phyloP scores from a whole-genome alignment of 2,329 filamentous ascomycete genomes.

The Endoconidiophora polonica region DNA sequence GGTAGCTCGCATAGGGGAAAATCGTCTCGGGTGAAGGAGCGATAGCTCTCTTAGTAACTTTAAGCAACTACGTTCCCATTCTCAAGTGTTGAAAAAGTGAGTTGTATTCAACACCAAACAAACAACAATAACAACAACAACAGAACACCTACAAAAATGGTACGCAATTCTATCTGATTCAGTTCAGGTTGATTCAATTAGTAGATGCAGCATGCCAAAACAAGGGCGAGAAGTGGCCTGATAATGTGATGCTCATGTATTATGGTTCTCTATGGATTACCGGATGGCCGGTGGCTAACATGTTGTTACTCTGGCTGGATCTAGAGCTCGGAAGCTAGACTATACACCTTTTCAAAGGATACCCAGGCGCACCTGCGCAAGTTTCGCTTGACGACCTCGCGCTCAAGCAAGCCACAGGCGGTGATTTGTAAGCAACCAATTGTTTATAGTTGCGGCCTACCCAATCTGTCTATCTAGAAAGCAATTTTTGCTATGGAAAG shows the following conservation, averaged over 20 bases:
- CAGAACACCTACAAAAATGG: neutral
- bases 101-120: neutral
- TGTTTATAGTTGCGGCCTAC: neutral
- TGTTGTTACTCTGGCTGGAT: neutral
- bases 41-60: neutral
- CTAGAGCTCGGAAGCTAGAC: slow-evolving; percentile 60
- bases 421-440: slow-evolving; percentile 68
- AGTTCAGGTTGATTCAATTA: neutral
- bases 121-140: neutral
- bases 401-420: slow-evolving; percentile 73
- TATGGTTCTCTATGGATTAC: neutral
- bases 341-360: slow-evolving; percentile 85
- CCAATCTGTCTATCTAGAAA: neutral
- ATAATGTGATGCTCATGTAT: neutral
- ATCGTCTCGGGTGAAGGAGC: neutral
- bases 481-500: neutral
- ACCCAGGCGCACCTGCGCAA: slow-evolving; percentile 83
- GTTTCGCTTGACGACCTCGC: slow-evolving; percentile 80
- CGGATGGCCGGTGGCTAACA: neutral
- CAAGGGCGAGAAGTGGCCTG: neutral
- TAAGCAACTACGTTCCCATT: neutral
- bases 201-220: slow-evolving; percentile 1
- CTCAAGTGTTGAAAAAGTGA: neutral
- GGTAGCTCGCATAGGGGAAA: neutral
- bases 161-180: neutral